These are phyloP conservation scores for Hyaloscypha bicolor DNA, from an alignment of 495 filamentous ascomycete species.

Conservation along the genomic window DNA sequence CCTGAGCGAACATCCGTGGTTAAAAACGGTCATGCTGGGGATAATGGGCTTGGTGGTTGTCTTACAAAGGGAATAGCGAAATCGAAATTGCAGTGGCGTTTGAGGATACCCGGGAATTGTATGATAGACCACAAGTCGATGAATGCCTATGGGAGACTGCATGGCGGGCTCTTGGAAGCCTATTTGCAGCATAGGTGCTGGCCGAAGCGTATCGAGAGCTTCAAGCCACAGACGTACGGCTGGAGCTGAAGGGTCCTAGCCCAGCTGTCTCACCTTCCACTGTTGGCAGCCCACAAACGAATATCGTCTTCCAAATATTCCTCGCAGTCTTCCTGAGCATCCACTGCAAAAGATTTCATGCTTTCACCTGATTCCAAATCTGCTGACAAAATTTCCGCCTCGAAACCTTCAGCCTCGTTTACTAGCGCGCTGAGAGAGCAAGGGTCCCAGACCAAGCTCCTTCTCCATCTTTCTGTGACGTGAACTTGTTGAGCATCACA, in stretches of 20 bases:
- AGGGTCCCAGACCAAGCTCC: conserved; percentile 3
- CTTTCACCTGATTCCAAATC: conserved; percentile 16
- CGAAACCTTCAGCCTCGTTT: conserved; percentile 14
- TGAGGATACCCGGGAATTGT: conserved; percentile 29
- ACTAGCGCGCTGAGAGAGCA: conserved; percentile 6
- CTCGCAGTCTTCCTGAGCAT: not conserved
- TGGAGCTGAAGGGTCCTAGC: not conserved
- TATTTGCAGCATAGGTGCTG: not conserved
- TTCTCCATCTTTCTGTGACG: not conserved
- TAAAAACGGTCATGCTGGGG: conserved; percentile 91
- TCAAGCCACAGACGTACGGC: conserved; percentile 5
- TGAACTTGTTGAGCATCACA: not conserved
- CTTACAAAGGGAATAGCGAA: conserved; percentile 76
- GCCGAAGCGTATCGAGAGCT: not conserved
- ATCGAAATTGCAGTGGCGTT: conserved; percentile 23
- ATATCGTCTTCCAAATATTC: not conserved
- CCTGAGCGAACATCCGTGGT: conserved; percentile 93
- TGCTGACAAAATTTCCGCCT: not conserved
- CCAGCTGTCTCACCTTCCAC: not conserved
- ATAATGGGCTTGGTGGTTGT: conserved; percentile 96
- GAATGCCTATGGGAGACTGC: conserved; percentile 6
- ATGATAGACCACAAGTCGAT: conserved; percentile 20
- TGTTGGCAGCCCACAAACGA: not conserved
- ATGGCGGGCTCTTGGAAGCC: not conserved
- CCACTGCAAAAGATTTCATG: not conserved